phyloP scores from a whole-genome alignment of 202 grass and related monocot species.

The Cymbopogon flexuosus region DNA sequence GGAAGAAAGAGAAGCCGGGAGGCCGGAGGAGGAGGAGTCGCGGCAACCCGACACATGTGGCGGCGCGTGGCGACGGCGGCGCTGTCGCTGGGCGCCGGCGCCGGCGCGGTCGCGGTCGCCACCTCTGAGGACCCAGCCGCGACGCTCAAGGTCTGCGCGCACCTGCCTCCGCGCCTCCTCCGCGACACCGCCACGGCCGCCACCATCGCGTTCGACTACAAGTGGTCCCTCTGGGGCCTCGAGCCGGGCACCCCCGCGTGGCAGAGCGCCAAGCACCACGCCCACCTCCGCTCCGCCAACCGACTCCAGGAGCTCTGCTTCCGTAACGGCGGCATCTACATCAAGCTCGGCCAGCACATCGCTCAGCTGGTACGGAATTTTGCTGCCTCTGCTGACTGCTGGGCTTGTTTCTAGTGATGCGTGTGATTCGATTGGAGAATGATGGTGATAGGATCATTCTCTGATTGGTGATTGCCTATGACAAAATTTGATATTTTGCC shows the following conservation, averaged over 20 bases:
- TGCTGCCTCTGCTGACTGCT: neutral
- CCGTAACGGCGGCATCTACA: constrained; percentile 95
- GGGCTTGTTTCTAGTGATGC: neutral
- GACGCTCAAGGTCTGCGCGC: constrained; percentile 62
- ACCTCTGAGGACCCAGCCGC: constrained; percentile 51
- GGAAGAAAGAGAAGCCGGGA: constrained; percentile 21
- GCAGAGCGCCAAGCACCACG: constrained; percentile 46
- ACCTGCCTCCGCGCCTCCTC: constrained; percentile 75
- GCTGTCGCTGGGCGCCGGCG: constrained; percentile 45
- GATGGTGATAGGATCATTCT: neutral
- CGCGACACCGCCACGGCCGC: constrained; percentile 61
- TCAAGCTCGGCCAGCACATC: constrained; percentile 97
- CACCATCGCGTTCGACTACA: constrained; percentile 71
- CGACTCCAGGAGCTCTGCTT: constrained; percentile 88
- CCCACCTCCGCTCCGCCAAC: constrained; percentile 73
- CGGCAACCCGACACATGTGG: constrained; percentile 45
- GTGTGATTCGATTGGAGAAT: neutral
- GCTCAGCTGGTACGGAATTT: constrained; percentile 58
- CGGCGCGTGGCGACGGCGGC: constrained; percentile 40
- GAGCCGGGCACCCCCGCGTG: constrained; percentile 50
- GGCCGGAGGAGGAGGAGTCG: neutral
- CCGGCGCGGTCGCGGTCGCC: constrained; percentile 44
- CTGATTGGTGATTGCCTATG: neutral
- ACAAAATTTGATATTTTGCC: neutral
- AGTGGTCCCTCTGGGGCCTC: constrained; percentile 73